phyloP scores from a whole-genome alignment of 331 rosid genomes.

The Dryas integrifolia region DNA sequence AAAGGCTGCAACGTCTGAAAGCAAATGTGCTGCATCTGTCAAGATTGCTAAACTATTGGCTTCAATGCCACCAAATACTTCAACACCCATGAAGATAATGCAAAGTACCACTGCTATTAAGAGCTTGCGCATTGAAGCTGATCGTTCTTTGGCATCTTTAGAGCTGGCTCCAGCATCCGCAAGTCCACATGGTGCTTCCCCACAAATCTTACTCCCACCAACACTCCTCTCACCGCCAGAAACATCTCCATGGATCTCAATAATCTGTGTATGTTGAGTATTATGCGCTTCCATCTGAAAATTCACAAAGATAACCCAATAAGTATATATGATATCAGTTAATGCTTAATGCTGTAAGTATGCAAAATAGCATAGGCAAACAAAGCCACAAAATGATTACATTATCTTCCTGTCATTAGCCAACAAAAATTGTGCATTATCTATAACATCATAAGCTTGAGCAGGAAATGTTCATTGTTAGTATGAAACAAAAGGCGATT shows the following conservation, averaged over 20 bases:
- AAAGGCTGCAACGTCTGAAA: conserved; percentile 73
- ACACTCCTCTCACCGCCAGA: conserved; percentile 26
- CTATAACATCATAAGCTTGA: neutral
- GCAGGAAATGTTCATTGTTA: neutral
- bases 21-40: conserved; percentile 85
- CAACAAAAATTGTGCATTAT: neutral
- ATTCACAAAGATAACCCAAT: neutral
- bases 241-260: conserved; percentile 46
- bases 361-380: neutral
- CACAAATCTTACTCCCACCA: conserved; percentile 55
- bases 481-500: neutral
- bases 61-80: conserved; percentile 65
- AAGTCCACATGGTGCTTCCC: conserved; percentile 70
- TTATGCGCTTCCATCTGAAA: conserved; percentile 55
- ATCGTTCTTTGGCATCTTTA: conserved; percentile 64
- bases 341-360: neutral
- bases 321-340: neutral
- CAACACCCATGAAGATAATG: conserved; percentile 63
- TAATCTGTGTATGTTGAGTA: conserved; percentile 39
- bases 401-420: neutral
- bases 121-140: conserved; percentile 63
- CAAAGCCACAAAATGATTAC: neutral
- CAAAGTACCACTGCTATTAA: conserved; percentile 61
- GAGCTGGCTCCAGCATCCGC: conserved; percentile 50
- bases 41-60: conserved; percentile 77